A percentile compares a stretch with the other conserved stretches of the same genome.
phyloP scores from a whole-genome alignment of 2,329 filamentous ascomycete species.

The Cytospora piceicola region DNA sequence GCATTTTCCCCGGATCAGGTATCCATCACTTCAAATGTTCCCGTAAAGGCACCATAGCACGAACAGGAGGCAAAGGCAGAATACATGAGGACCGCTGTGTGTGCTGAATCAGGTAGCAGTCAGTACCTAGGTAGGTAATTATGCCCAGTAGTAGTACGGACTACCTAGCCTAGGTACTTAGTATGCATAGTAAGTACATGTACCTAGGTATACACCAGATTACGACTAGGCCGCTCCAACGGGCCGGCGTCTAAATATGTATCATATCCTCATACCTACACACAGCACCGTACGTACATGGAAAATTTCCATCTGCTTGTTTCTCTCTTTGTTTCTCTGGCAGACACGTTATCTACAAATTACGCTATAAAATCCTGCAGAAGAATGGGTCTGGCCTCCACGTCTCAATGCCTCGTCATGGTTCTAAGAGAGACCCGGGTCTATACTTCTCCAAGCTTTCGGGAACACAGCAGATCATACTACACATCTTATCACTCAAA shows the following conservation, averaged over 20 bases:
- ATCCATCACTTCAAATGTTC: background rate
- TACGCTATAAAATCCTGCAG: background rate
- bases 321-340: background rate
- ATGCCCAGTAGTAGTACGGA: background rate
- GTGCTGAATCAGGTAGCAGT: too few species aligned
- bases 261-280: background rate
- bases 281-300: too few species aligned
- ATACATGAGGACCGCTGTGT: too few species aligned
- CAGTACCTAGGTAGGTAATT: background rate
- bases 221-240: slow-evolving; percentile 28
- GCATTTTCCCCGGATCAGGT: background rate
- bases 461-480: background rate
- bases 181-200: too few species aligned
- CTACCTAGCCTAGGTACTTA: too few species aligned
- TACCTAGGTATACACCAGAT: too few species aligned
- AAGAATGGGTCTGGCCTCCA: background rate
- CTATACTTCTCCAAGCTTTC: background rate
- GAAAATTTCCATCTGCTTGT: too few species aligned
- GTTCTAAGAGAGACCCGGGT: background rate
- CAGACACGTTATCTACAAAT: background rate
- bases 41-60: background rate
- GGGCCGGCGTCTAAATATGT: slow-evolving; percentile 29
- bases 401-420: background rate
- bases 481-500: background rate
- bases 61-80: too few species aligned